Base-by-base conservation (phyloP, 495 filamentous ascomycete genomes). In the Parachaetomium inaequale region DNA sequence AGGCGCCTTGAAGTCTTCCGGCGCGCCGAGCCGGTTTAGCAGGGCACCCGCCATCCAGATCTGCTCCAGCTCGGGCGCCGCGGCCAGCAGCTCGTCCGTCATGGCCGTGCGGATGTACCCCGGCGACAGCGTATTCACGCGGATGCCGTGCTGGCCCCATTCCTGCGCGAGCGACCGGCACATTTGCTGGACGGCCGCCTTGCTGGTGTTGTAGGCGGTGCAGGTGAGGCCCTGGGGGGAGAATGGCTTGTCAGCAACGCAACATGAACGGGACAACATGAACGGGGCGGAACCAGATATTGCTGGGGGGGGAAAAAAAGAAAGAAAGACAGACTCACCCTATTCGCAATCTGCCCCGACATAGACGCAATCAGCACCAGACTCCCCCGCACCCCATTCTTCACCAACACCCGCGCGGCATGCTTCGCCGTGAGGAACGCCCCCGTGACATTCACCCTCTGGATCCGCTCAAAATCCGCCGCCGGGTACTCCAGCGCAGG, bases 221-320 rank as follows among this genome's bases (percentile, higher is more conserved):
- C 50, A 53, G 50, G 50, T 53, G 7, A 53, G 28, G 50, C 50
- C 50, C 50, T 53, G 50, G n/a, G n/a, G n/a, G n/a, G n/a, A n/a
- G n/a, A n/a, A n/a, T n/a, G n/a, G n/a, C n/a, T n/a, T n/a, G n/a
- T n/a, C n/a, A n/a, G n/a, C n/a, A n/a, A n/a, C n/a, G n/a, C n/a
- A n/a, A n/a, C n/a, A n/a, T n/a, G n/a, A n/a, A n/a, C n/a, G n/a
- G n/a, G n/a, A n/a, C n/a, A n/a, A n/a, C n/a, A n/a, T n/a, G n/a
- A n/a, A n/a, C n/a, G n/a, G n/a, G n/a, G n/a, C n/a, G n/a, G n/a
- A n/a, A n/a, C n/a, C n/a, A n/a, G n/a, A n/a, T n/a, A n/a, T n/a
- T n/a, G n/a, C n/a, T n/a, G n/a, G n/a, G n/a, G n/a, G n/a, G n/a
- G n/a, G n/a, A n/a, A n/a, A n/a, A n/a, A n/a, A n/a, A n/a, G 2